Percentiles rank a stretch among this genome's conserved stretches.
Conservation (phyloP, 2,329 filamentous ascomycete genomes). For the Pestalotiopsis sp. region DNA sequence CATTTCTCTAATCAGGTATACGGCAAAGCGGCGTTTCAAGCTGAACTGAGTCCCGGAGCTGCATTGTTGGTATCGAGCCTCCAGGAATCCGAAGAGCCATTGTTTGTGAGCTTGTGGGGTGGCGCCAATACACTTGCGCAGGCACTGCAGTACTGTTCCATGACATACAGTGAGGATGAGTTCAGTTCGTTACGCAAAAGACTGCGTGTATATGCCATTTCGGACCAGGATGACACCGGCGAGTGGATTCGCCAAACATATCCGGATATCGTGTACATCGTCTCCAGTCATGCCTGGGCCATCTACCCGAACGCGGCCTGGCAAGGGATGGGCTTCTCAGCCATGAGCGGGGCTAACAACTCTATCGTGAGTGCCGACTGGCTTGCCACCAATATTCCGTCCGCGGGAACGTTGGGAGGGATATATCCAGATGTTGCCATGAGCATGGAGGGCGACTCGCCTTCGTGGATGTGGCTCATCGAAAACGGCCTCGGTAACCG, state of each 20-base stretch:
- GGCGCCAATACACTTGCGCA: conserved; percentile 52
- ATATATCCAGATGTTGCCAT: conserved; percentile 43
- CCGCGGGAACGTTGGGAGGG: conserved; percentile 34
- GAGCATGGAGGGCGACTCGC: conserved; percentile 49
- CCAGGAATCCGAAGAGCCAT: conserved; percentile 38
- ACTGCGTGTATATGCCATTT: conserved; percentile 48
- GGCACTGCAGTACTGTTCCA: conserved; percentile 41
- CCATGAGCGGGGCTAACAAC: neutral
- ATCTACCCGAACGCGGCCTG: conserved; percentile 56
- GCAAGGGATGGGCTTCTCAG: conserved; percentile 51
- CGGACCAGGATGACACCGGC: conserved; percentile 53
- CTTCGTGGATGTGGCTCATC: conserved; percentile 44
- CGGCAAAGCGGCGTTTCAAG: conserved; percentile 20
- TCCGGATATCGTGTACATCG: conserved; percentile 50
- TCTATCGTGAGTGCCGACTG: conserved; percentile 42
- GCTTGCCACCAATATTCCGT: conserved; percentile 50
- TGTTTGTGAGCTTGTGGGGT: conserved; percentile 53
- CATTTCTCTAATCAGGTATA: conserved; percentile 30
- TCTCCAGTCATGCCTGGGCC: conserved; percentile 50
- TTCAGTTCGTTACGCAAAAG: conserved; percentile 14
- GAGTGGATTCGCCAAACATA: conserved; percentile 50
- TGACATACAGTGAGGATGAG: conserved; percentile 30
- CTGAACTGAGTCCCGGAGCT: conserved; percentile 39
- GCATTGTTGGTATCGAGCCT: conserved; percentile 27
- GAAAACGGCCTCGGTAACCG: conserved; percentile 44